These are phyloP conservation scores for Pleurotus citrinopileatus DNA, from an alignment of 768 basidiomycete genomes.

Conservation along the genomic window DNA sequence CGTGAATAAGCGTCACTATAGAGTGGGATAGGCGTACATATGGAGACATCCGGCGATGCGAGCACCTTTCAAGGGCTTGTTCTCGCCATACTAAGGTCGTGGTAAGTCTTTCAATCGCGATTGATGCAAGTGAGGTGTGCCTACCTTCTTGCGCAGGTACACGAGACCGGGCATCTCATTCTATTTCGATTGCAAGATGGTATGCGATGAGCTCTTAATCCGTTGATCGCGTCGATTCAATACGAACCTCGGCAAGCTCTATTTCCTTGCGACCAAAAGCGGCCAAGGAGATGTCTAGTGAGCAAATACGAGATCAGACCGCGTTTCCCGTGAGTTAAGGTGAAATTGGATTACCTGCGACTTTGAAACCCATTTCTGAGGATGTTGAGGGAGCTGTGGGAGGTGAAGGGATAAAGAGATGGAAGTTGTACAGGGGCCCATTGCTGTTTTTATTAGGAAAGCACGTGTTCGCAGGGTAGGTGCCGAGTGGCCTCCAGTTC, in stretches of 20 bases:
- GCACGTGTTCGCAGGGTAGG: slow-evolving; percentile 7
- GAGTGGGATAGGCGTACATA: slow-evolving; percentile 57
- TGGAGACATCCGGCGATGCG: slow-evolving; percentile 98
- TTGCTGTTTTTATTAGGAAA: slow-evolving; percentile 9
- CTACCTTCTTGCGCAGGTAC: slow-evolving; percentile 85
- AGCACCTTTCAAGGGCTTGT: slow-evolving; percentile 89
- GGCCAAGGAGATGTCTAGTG: slow-evolving; percentile 87
- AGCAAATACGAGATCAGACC: slow-evolving; percentile 12
- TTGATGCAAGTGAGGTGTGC: slow-evolving; percentile 10
- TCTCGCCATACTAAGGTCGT: slow-evolving; percentile 59
- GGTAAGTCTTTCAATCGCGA: slow-evolving; percentile 9
- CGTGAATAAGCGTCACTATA: slow-evolving; percentile 1
- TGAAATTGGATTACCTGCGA: slow-evolving; percentile 60
- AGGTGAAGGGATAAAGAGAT: slow-evolving; percentile 21
- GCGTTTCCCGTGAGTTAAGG: not conserved
- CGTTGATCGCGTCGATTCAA: slow-evolving; percentile 13
- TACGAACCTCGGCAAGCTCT: slow-evolving; percentile 90
- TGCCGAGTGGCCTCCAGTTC: slow-evolving; percentile 6
- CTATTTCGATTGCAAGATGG: slow-evolving; percentile 31
- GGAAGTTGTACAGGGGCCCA: slow-evolving; percentile 15
- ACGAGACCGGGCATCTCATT: slow-evolving; percentile 96
- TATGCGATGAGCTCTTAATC: not conserved
- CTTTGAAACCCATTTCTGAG: slow-evolving; percentile 80
- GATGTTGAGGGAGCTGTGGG: not conserved
- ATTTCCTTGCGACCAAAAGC: slow-evolving; percentile 99